Evolutionary conservation across 2,329 filamentous ascomycete species (phyloP).

Genomic region (Capronia americana): DNA sequence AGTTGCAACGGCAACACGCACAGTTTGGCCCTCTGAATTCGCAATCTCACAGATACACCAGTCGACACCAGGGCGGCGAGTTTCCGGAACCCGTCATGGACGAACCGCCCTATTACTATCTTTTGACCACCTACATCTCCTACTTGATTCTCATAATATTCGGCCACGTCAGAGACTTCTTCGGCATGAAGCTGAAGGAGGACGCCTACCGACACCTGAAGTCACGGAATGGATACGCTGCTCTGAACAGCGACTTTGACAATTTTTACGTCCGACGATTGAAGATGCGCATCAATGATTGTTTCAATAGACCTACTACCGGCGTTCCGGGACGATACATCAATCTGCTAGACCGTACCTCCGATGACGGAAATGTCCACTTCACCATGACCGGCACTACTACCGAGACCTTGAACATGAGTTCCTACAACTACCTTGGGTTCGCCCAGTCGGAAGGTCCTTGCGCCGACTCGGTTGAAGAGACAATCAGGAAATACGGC

Average conservation of each 20-base stretch:
- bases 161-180: slow-evolving; percentile 95
- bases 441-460: slow-evolving; percentile 98
- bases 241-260: slow-evolving; percentile 97
- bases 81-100: slow-evolving; percentile 87
- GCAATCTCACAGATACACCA: slow-evolving; percentile 83
- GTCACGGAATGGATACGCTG: slow-evolving; percentile 85
- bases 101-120: slow-evolving; percentile 94
- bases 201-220: slow-evolving; percentile 85
- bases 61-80: slow-evolving; percentile 80
- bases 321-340: slow-evolving; percentile 95
- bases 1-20: slow-evolving; percentile 77
- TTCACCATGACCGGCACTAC: slow-evolving; percentile 89
- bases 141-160: slow-evolving; percentile 96
- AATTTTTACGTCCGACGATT: slow-evolving; percentile 95
- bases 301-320: slow-evolving; percentile 89
- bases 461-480: slow-evolving; percentile 91
- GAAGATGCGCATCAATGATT: slow-evolving; percentile 95
- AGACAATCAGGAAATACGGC: slow-evolving; percentile 82
- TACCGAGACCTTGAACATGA: slow-evolving; percentile 97
- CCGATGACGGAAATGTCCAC: slow-evolving; percentile 87
- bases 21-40: slow-evolving; percentile 89
- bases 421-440: slow-evolving; percentile 98
- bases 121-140: slow-evolving; percentile 97
- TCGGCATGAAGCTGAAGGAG: slow-evolving; percentile 91
- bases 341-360: slow-evolving; percentile 87